Base-by-base conservation (phyloP, 495 filamentous ascomycete genomes). In the Lineolata rhizophorae region DNA sequence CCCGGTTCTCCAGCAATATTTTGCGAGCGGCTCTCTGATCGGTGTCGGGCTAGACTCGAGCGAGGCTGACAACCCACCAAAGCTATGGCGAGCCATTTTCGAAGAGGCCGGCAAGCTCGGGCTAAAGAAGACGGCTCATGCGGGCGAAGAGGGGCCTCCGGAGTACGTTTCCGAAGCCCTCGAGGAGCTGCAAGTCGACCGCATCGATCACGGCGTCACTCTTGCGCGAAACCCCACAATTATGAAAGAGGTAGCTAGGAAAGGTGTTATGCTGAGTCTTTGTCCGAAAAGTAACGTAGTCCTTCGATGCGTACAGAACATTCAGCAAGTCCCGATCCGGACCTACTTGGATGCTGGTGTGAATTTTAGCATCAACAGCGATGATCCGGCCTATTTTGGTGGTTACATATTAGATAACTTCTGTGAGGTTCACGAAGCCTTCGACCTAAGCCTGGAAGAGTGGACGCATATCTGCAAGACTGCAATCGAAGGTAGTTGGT, bases 311-410 rank as follows among this genome's bases (percentile, higher is more conserved):
- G 67, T 77, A 2, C 29, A 50, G 15, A 51, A 51, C 14, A 53
- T 82, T 9, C 47, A 48, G 5, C 54, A 76, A 20, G 50, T 77
- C 8, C 76, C 77, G 0, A 59, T 82, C 20, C 54, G 72, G 16
- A 54, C 40, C 29, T 75, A 80, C 40, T 41, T 83, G 29, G 67
- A 73, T 44, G 55, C 54, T 2, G 72, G 71, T 0, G 67, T 55
- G 6, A 36, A 30, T 13, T 55, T 55, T 38, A 49, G 45, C 30
- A 51, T 55, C 35, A 55, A 55, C 30, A 46, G 41, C 27, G 51
- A 85, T 45, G 76, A 83, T 46, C 76, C 76, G 29, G 76, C 73
- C 6, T 85, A 83, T 48, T 83, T 83, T 57, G 75, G 75, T 4
- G 72, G 69, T 0, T 81, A 78, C 48, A 68, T 81, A 33, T 51